Evolutionary conservation across 2,329 filamentous ascomycete genomes (phyloP).

Genomic region (Xylaria polymorpha): DNA sequence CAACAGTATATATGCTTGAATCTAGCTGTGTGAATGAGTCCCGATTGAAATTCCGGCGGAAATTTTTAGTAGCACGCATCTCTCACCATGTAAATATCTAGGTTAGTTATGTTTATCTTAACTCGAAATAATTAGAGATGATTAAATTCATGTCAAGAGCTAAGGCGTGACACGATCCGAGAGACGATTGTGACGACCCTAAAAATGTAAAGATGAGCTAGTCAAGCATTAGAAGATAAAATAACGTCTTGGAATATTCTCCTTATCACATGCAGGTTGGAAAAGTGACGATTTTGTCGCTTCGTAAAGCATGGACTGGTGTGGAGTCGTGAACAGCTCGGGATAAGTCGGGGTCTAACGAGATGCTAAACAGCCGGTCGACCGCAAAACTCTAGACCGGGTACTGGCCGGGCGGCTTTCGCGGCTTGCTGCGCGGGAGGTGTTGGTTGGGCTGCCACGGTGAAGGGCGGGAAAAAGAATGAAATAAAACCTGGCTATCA

Average conservation of each 20-base stretch:
- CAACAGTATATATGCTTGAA: not conserved
- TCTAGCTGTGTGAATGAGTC: too few species aligned
- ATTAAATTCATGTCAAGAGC: not conserved
- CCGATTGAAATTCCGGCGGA: not conserved
- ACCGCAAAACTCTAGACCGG: constrained; percentile 8
- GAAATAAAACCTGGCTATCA: not conserved
- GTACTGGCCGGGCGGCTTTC: constrained; percentile 21
- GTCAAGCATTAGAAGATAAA: not conserved
- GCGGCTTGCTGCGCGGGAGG: not conserved
- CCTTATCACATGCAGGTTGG: constrained; percentile 11
- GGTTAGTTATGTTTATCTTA: too few species aligned
- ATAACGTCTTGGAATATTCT: not conserved
- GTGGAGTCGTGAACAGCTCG: constrained; percentile 17
- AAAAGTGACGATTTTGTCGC: not conserved
- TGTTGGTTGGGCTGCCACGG: not conserved
- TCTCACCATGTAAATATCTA: not conserved
- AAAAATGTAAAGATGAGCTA: constrained; percentile 6
- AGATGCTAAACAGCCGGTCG: constrained; percentile 19
- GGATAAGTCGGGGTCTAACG: constrained; percentile 31
- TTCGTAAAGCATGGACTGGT: constrained; percentile 4
- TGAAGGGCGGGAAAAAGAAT: not conserved
- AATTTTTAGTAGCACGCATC: not conserved
- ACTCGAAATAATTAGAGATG: not conserved
- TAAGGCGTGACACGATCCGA: not conserved
- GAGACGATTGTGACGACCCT: not conserved